Evolutionary conservation across 2,329 filamentous ascomycete species (phyloP).

Genomic region (Escovopsis sp.): DNA sequence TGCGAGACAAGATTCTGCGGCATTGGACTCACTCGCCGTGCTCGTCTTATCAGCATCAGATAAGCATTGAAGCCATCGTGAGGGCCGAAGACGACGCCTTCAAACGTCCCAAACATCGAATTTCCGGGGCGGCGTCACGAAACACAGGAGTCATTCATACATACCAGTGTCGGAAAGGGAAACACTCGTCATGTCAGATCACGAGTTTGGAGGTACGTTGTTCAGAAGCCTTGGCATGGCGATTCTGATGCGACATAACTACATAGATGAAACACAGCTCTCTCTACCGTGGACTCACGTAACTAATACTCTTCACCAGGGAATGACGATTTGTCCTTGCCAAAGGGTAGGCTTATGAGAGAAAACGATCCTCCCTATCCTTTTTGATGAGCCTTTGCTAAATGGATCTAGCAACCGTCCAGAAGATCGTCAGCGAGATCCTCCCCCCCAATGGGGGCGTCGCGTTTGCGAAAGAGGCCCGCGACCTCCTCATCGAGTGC

Average conservation of each 20-base stretch:
- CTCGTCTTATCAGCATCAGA: too few relatives aligned
- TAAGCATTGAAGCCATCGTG: too few relatives aligned
- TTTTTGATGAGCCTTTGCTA: slow-evolving; percentile 9
- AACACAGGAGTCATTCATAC: too few relatives aligned
- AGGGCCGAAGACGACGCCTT: too few relatives aligned
- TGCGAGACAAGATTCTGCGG: too few relatives aligned
- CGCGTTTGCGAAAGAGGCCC: slow-evolving; percentile 86
- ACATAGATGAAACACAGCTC: too few relatives aligned
- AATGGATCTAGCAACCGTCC: slow-evolving; percentile 44
- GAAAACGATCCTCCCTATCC: not conserved
- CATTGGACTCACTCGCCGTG: too few relatives aligned
- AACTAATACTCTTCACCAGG: slow-evolving; percentile 20
- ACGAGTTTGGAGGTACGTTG: slow-evolving; percentile 44
- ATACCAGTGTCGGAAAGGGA: too few relatives aligned
- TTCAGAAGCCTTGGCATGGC: not conserved
- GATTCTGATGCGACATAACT: too few relatives aligned
- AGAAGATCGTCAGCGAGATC: slow-evolving; percentile 88
- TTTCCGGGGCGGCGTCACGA: too few relatives aligned
- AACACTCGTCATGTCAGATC: slow-evolving; percentile 40
- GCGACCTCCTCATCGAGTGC: slow-evolving; percentile 92
- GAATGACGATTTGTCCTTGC: slow-evolving; percentile 49
- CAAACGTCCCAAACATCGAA: too few relatives aligned
- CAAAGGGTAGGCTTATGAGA: slow-evolving; percentile 37
- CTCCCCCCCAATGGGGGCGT: slow-evolving; percentile 61
- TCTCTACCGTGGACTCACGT: not conserved